These are phyloP conservation scores for Chenopodium berlandieri DNA, from an alignment of 148 eudicot genomes.

Conservation along the genomic window DNA sequence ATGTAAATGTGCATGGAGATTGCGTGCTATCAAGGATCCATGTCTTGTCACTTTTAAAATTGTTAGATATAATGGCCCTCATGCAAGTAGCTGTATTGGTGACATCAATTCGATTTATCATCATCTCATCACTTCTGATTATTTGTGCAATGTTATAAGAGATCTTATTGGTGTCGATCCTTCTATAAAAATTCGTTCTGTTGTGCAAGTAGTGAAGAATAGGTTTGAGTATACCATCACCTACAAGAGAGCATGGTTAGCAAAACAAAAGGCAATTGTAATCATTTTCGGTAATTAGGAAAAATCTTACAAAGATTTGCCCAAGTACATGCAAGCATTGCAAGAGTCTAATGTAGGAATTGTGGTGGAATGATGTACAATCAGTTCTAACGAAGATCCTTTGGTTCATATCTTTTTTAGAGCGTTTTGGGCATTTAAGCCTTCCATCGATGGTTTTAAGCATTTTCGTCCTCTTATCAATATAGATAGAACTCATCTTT, in stretches of 20 bases:
- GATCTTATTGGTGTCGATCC: not conserved
- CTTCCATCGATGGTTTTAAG: slow-evolving; percentile 2
- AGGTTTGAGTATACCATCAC: not conserved
- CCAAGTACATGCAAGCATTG: not conserved
- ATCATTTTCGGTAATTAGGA: slow-evolving; percentile 4
- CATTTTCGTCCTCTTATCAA: not conserved
- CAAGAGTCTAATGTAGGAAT: not conserved
- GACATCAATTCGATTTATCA: not conserved
- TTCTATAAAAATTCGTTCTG: not conserved
- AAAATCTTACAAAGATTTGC: not conserved
- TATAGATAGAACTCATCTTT: slow-evolving; percentile 2
- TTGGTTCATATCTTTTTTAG: not conserved
- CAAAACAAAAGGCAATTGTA: not conserved
- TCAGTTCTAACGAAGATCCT: not conserved
- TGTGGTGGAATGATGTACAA: not conserved
- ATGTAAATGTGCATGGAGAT: not conserved
- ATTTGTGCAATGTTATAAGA: not conserved
- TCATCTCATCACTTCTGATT: not conserved
- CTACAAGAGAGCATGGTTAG: slow-evolving; percentile 18
- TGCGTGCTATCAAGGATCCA: not conserved
- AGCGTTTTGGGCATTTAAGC: slow-evolving; percentile 11
- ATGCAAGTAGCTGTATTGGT: not conserved
- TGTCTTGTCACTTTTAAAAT: not conserved
- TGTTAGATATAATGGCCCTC: not conserved
- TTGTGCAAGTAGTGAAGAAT: not conserved